These are phyloP conservation scores for Thalassiosira livingstoniorum DNA, from an alignment of 352 stramenopile genomes.

Conservation along the genomic window DNA sequence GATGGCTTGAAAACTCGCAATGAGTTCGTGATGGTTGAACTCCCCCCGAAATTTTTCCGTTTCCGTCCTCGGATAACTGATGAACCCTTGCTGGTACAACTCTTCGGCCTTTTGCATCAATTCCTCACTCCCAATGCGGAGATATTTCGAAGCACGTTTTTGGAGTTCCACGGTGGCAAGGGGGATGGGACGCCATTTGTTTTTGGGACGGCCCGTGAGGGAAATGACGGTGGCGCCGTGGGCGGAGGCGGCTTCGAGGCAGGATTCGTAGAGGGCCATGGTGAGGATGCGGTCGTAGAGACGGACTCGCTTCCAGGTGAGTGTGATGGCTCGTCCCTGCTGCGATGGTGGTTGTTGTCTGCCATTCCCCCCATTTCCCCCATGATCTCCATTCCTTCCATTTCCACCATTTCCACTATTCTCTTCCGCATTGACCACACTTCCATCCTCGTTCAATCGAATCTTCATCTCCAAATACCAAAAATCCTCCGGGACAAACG, in stretches of 20 bases:
- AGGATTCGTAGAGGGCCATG: slow-evolving; percentile 92
- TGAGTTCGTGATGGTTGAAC: slow-evolving; percentile 80
- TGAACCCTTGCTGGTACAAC: slow-evolving; percentile 96
- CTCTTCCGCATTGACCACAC: slow-evolving; percentile 32
- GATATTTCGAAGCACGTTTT: slow-evolving; percentile 94
- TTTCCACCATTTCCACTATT: not conserved
- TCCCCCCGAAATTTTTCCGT: slow-evolving; percentile 98
- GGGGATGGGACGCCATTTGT: slow-evolving; percentile 95
- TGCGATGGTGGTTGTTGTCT: slow-evolving; percentile 45
- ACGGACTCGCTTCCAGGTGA: slow-evolving; percentile 94
- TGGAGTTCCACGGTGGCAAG: slow-evolving; percentile 99
- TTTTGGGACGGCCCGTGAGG: slow-evolving; percentile 84
- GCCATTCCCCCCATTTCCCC: slow-evolving; percentile 1
- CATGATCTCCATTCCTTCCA: not conserved
- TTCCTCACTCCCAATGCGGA: slow-evolving; percentile 95
- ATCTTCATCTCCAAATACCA: slow-evolving; percentile 93
- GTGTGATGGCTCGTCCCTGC: slow-evolving; percentile 78
- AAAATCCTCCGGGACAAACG: slow-evolving; percentile 97
- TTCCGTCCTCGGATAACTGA: slow-evolving; percentile 99
- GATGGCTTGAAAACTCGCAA: slow-evolving; percentile 76
- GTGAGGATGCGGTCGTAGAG: slow-evolving; percentile 95
- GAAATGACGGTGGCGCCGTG: slow-evolving; percentile 82
- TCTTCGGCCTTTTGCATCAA: slow-evolving; percentile 91
- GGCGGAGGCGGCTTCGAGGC: slow-evolving; percentile 81
- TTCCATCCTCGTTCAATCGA: slow-evolving; percentile 58